A percentile compares a stretch with the other conserved stretches of the same genome.
phyloP scores from a whole-genome alignment of 495 filamentous ascomycete genomes.

The Daldinia vernicosa region DNA sequence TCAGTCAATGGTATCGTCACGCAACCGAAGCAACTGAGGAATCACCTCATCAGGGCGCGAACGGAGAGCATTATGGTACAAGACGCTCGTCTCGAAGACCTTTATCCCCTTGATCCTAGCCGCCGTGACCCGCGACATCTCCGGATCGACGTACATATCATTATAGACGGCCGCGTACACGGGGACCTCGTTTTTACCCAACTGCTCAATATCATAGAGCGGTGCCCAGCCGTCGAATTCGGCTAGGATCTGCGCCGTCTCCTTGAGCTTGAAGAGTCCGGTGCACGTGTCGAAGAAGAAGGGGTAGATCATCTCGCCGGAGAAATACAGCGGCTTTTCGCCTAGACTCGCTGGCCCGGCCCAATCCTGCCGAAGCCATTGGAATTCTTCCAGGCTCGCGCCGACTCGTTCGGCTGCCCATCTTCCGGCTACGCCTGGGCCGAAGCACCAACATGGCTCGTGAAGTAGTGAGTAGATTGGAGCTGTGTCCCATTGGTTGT shows the following conservation, averaged over 20 bases:
- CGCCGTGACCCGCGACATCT: slow-evolving; percentile 76
- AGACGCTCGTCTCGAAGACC: slow-evolving; percentile 81
- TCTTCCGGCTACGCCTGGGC: slow-evolving; percentile 52
- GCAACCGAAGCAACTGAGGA: slow-evolving; percentile 71
- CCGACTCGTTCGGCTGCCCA: slow-evolving; percentile 62
- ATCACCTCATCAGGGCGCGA: slow-evolving; percentile 77
- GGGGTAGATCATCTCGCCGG: slow-evolving; percentile 90
- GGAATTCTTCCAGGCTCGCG: slow-evolving; percentile 46
- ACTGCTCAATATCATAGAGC: slow-evolving; percentile 77
- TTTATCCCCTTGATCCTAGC: slow-evolving; percentile 78
- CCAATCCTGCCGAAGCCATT: slow-evolving; percentile 53
- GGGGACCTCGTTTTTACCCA: slow-evolving; percentile 82
- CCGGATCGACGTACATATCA: slow-evolving; percentile 94
- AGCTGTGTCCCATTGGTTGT: slow-evolving; percentile 72
- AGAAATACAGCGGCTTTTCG: slow-evolving; percentile 76
- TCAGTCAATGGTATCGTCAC: slow-evolving; percentile 78
- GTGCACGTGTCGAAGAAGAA: slow-evolving; percentile 81
- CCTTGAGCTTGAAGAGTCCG: slow-evolving; percentile 70
- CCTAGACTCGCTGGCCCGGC: slow-evolving; percentile 45
- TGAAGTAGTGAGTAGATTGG: slow-evolving; percentile 88
- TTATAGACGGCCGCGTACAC: slow-evolving; percentile 90
- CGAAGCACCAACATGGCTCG: slow-evolving; percentile 81
- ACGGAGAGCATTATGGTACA: slow-evolving; percentile 86
- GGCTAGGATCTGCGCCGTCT: slow-evolving; percentile 76
- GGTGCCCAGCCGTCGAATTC: slow-evolving; percentile 70